Conservation (phyloP, 2,329 filamentous ascomycete genomes). For the Zymoseptoria pseudotritici region DNA sequence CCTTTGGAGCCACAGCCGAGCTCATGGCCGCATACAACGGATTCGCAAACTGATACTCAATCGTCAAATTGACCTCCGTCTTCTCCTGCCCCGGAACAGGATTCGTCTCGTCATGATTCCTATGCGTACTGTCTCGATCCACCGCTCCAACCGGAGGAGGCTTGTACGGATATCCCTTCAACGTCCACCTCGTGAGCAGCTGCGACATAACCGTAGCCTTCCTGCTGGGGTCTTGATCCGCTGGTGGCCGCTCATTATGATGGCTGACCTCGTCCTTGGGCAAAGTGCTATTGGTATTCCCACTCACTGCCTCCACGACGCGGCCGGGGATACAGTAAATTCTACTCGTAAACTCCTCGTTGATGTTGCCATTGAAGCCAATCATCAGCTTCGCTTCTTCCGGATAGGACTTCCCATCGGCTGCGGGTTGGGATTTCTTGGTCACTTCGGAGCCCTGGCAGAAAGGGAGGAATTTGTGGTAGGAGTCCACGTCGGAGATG, state of each 20-base stretch:
- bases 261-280: slow-evolving; percentile 34
- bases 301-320: slow-evolving; percentile 71
- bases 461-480: slow-evolving; percentile 85
- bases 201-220: slow-evolving; percentile 52
- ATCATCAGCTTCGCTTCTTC: slow-evolving; percentile 70
- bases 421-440: slow-evolving; percentile 52
- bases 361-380: slow-evolving; percentile 73
- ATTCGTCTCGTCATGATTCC: slow-evolving; percentile 35
- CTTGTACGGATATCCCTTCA: slow-evolving; percentile 42
- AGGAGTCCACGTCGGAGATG: slow-evolving; percentile 81
- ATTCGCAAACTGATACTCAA: slow-evolving; percentile 80
- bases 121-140: slow-evolving; percentile 20
- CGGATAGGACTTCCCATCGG: slow-evolving; percentile 53
- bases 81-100: slow-evolving; percentile 36
- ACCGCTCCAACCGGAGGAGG: slow-evolving; percentile 37
- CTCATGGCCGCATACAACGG: slow-evolving; percentile 82
- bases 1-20: slow-evolving; percentile 70
- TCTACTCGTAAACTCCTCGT: slow-evolving; percentile 73
- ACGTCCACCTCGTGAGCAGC: slow-evolving; percentile 62
- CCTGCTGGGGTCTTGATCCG: slow-evolving; percentile 31
- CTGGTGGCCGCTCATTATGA: slow-evolving; percentile 31
- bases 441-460: slow-evolving; percentile 73
- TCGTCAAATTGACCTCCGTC: slow-evolving; percentile 67
- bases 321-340: slow-evolving; percentile 68
- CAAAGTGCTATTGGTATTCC: slow-evolving; percentile 45